Conservation (phyloP, 495 filamentous ascomycete genomes). For the Talaromyces nanjingensis region DNA sequence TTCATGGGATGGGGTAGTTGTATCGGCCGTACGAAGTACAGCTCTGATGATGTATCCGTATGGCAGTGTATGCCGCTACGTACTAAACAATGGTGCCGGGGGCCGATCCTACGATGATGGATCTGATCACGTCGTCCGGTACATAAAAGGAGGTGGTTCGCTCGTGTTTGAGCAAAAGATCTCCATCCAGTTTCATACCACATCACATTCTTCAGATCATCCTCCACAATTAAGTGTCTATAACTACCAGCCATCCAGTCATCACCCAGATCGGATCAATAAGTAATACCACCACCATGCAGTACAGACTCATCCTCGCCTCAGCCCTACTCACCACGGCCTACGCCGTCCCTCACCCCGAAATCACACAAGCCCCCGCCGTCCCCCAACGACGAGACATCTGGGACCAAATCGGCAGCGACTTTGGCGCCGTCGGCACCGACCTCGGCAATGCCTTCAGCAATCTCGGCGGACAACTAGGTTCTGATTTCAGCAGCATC, state of each 20-base stretch:
- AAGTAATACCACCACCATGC: slow-evolving; percentile 2
- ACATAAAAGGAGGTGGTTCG: slow-evolving; percentile 6
- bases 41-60: not conserved
- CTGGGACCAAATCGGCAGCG: slow-evolving; percentile 8
- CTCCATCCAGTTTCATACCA: not conserved
- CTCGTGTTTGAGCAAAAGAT: not conserved
- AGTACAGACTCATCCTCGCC: slow-evolving; percentile 8
- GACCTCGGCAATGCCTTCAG: slow-evolving; percentile 5
- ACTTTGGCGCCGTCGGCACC: slow-evolving; percentile 6
- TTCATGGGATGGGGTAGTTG: not conserved
- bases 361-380: slow-evolving; percentile 6
- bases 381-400: not conserved
- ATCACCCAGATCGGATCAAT: not conserved
- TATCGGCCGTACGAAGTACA: not conserved
- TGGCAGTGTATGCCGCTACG: not conserved
- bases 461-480: not conserved
- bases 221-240: not conserved
- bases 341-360: slow-evolving; percentile 7
- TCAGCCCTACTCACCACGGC: slow-evolving; percentile 3
- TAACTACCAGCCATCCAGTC: not conserved
- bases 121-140: not conserved
- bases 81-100: not conserved
- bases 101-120: not conserved
- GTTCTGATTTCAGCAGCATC: slow-evolving; percentile 2
- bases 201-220: not conserved